These are phyloP conservation scores for Aspergillus hancockii DNA, from an alignment of 495 filamentous ascomycete genomes.

Conservation along the genomic window DNA sequence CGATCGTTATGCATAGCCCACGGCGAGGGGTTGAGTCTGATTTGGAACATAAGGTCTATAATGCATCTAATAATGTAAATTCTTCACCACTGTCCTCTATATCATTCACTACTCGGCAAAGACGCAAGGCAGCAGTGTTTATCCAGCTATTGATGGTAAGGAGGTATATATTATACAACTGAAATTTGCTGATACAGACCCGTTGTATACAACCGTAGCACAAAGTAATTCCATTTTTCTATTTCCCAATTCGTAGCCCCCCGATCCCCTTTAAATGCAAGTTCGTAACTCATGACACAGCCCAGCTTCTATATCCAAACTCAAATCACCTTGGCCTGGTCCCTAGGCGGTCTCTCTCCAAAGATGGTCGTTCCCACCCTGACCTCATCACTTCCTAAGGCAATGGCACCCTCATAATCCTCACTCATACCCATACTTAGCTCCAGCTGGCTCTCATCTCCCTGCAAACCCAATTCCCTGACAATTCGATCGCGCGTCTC, in stretches of 20 bases:
- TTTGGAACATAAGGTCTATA: not conserved
- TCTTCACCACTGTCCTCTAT: constrained; percentile 13
- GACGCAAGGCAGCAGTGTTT: constrained; percentile 9
- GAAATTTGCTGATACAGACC: not conserved
- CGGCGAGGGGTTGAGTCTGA: not conserved
- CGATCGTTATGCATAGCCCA: constrained; percentile 17
- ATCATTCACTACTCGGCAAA: not conserved
- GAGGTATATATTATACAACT: constrained; percentile 8
- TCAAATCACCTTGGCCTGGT: constrained; percentile 57
- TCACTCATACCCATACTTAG: constrained; percentile 87
- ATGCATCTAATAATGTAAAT: constrained; percentile 13
- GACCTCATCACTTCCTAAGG: constrained; percentile 85
- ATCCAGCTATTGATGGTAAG: constrained; percentile 20
- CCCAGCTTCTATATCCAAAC: constrained; percentile 15
- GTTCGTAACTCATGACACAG: constrained; percentile 15
- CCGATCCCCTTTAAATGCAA: constrained; percentile 4
- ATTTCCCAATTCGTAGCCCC: not conserved
- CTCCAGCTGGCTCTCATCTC: constrained; percentile 50
- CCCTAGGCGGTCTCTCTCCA: constrained; percentile 73
- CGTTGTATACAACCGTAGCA: not conserved
- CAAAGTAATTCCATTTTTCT: not conserved
- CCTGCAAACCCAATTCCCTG: constrained; percentile 45
- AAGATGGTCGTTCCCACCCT: constrained; percentile 95
- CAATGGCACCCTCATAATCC: constrained; percentile 90
- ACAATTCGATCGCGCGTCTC: constrained; percentile 68